phyloP scores from a whole-genome alignment of 1,284 basidiomycete species.

The Rhizoctonia solani region DNA sequence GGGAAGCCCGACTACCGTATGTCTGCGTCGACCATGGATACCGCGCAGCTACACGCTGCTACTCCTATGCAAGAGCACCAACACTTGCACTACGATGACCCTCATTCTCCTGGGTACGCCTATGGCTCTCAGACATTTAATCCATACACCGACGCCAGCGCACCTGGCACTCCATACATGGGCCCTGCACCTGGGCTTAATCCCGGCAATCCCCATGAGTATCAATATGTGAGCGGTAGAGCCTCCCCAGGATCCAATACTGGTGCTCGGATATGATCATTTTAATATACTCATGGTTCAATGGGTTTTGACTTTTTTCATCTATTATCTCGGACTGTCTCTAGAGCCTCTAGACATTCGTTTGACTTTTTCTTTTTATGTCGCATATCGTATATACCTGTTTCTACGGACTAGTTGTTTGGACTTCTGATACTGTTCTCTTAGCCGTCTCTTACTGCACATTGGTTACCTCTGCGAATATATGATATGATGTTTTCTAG shows the following conservation, averaged over 20 bases:
- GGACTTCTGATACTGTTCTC: no score
- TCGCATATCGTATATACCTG: no score
- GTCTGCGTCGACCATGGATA: constrained; percentile 30
- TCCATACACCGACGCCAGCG: background rate
- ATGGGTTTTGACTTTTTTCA: no score
- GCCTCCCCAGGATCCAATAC: background rate
- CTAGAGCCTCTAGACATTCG: no score
- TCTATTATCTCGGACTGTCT: no score
- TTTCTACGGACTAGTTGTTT: no score
- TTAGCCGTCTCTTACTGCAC: no score
- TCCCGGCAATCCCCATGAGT: background rate
- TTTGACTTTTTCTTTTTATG: no score
- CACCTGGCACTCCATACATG: constrained; percentile 3
- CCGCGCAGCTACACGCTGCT: constrained; percentile 10
- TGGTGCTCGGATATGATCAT: background rate
- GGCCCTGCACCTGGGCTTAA: constrained; percentile 9
- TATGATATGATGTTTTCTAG: no score
- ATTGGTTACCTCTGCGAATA: no score
- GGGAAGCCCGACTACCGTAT: constrained; percentile 20
- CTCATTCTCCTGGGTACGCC: background rate
- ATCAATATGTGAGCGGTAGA: background rate
- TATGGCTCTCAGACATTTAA: background rate
- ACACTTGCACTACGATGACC: background rate
- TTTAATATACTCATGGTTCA: no score
- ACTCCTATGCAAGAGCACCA: constrained; percentile 26